These are phyloP conservation scores for Camelina neglecta DNA, from an alignment of 345 rosid genomes.

Conservation along the genomic window DNA sequence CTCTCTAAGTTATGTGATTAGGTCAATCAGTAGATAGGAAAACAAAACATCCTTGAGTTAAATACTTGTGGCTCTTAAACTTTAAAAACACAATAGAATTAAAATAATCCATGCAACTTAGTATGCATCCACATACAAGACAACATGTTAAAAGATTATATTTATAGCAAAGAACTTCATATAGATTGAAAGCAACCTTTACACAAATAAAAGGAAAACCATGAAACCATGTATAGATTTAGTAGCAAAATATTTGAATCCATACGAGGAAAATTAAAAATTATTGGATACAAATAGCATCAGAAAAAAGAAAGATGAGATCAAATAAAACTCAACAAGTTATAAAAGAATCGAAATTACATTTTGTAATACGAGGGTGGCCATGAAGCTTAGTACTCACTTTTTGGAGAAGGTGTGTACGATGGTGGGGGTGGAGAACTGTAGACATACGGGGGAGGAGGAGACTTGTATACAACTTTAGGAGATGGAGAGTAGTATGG, in stretches of 20 bases:
- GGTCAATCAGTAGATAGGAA: no score
- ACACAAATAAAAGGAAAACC: not conserved
- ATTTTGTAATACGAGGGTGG: not conserved
- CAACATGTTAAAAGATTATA: not conserved
- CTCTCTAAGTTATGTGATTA: no score
- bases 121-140: conserved; percentile 1
- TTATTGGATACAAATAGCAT: not conserved
- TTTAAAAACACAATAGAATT: not conserved
- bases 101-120: not conserved
- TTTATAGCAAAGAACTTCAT: not conserved
- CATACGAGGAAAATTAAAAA: not conserved
- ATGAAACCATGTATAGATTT: not conserved
- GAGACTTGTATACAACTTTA: not conserved
- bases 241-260: not conserved
- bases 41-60: no score
- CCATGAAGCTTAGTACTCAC: not conserved
- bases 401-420: conserved; percentile 1
- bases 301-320: not conserved
- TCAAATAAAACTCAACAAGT: not conserved
- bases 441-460: not conserved
- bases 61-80: not conserved
- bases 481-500: not conserved
- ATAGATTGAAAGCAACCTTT: not conserved
- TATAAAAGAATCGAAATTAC: not conserved
- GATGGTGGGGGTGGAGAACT: not conserved